Evolutionary conservation across 164 flowering plant genomes (phyloP).

Genomic region (Hamamelis virginiana): DNA sequence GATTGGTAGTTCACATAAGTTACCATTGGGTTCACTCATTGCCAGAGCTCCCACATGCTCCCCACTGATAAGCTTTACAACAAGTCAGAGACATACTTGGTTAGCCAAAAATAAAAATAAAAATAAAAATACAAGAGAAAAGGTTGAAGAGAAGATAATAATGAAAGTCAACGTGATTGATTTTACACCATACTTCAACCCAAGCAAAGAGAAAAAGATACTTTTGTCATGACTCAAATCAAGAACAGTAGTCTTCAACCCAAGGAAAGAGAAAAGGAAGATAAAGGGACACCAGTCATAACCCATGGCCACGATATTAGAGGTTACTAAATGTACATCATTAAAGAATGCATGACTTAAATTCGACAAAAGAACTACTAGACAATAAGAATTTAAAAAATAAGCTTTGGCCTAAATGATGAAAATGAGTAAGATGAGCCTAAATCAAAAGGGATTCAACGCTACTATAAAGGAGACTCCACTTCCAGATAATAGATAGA

Average conservation of each 20-base stretch:
- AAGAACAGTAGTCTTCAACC: too few species aligned
- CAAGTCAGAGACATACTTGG: slow-evolving; percentile 10
- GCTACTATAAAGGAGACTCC: background rate
- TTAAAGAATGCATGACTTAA: too few species aligned
- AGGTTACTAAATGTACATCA: too few species aligned
- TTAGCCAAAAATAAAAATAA: slow-evolving; percentile 2
- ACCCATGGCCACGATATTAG: too few species aligned
- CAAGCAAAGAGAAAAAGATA: background rate
- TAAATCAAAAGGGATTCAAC: background rate
- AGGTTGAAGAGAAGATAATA: background rate
- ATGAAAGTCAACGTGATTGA: background rate
- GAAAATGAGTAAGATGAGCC: background rate
- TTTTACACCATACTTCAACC: background rate
- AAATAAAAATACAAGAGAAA: too few species aligned
- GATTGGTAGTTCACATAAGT: slow-evolving; percentile 2
- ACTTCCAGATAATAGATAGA: background rate
- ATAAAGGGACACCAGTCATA: too few species aligned
- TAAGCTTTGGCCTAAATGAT: too few species aligned
- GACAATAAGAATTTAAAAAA: too few species aligned
- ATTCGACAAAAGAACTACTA: too few species aligned
- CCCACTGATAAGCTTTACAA: slow-evolving; percentile 87
- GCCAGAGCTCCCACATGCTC: slow-evolving; percentile 99
- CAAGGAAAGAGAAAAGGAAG: too few species aligned
- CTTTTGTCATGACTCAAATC: too few species aligned
- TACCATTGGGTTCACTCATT: slow-evolving; percentile 99